Conservation (phyloP, 768 basidiomycete genomes). For the Lyophyllum shimeji region DNA sequence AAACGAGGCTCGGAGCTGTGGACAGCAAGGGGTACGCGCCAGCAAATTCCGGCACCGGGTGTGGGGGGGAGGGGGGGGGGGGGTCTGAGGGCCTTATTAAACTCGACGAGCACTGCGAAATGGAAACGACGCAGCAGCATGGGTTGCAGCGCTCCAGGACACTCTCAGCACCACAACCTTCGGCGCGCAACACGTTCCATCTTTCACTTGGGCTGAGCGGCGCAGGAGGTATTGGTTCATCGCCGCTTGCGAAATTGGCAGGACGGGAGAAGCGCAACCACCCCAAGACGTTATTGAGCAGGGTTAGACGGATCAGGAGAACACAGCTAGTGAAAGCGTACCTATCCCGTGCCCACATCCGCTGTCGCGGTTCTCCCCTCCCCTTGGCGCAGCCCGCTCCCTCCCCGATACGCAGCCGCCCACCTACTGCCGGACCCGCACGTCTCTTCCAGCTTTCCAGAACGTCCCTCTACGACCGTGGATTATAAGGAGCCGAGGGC, state of each 20-base stretch:
- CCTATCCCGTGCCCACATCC: neutral
- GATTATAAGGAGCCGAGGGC: slow-evolving; percentile 66
- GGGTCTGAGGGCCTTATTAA: too few relatives aligned
- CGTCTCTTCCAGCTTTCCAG: neutral
- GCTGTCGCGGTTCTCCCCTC: slow-evolving; percentile 1
- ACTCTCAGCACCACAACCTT: slow-evolving; percentile 13
- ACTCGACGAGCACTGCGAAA: neutral
- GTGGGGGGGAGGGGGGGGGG: too few relatives aligned
- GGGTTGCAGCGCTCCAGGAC: slow-evolving; percentile 8
- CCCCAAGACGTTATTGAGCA: neutral
- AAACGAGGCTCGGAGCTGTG: too few relatives aligned
- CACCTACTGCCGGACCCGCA: neutral
- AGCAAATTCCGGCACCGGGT: too few relatives aligned
- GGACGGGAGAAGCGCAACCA: neutral
- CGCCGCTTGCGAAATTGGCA: slow-evolving; percentile 5
- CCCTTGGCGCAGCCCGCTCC: neutral
- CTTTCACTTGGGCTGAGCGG: neutral
- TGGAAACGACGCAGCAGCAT: neutral
- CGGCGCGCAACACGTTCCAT: neutral
- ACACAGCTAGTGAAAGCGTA: neutral
- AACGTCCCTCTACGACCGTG: slow-evolving; percentile 28
- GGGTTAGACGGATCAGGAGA: neutral
- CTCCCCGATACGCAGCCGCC: neutral
- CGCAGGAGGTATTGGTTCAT: slow-evolving; percentile 1
- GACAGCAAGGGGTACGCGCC: too few relatives aligned